These are phyloP conservation scores for Trichothecium roseum DNA, from an alignment of 2,329 filamentous ascomycete genomes.

Conservation along the genomic window DNA sequence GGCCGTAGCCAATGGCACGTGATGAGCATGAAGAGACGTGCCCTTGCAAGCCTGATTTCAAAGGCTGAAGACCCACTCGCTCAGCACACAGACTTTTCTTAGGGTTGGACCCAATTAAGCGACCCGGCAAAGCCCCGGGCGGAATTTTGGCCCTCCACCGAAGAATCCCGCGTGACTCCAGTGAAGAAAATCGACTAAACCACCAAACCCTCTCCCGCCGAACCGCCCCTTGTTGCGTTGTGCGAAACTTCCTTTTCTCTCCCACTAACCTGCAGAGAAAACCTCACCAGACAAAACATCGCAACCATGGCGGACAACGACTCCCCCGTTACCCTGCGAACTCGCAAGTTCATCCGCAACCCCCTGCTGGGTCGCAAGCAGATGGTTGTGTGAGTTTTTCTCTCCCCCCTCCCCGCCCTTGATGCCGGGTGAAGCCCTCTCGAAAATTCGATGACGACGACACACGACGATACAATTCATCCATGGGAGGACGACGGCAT, in stretches of 20 bases:
- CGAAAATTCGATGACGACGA: slow-evolving; percentile 4
- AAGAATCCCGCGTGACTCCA: slow-evolving; percentile 8
- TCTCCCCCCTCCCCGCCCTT: slow-evolving; percentile 6
- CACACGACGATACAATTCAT: background rate
- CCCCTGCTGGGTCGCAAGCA: slow-evolving; percentile 97
- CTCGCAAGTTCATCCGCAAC: slow-evolving; percentile 99
- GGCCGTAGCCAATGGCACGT: too few relatives aligned
- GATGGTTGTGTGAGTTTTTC: slow-evolving; percentile 90
- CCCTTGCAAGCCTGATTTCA: too few relatives aligned
- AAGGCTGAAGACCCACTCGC: too few relatives aligned
- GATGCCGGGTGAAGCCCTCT: background rate
- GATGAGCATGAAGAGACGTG: too few relatives aligned
- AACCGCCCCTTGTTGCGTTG: slow-evolving; percentile 16
- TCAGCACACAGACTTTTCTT: slow-evolving; percentile 14
- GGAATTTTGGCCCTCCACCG: slow-evolving; percentile 23
- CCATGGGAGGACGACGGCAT: background rate
- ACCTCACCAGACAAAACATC: slow-evolving; percentile 22
- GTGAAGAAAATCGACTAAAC: slow-evolving; percentile 5
- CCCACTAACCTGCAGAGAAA: slow-evolving; percentile 19
- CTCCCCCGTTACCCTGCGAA: slow-evolving; percentile 74
- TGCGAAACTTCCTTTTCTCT: slow-evolving; percentile 19
- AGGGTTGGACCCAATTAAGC: slow-evolving; percentile 37
- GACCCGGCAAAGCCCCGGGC: slow-evolving; percentile 17
- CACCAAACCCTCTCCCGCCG: slow-evolving; percentile 3
- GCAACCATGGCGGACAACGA: slow-evolving; percentile 83